Percentiles rank a stretch among this genome's conserved stretches.
These are phyloP conservation scores for Pestalotiopsis sp. DNA, from an alignment of 2,329 filamentous ascomycete genomes.

Conservation along the genomic window DNA sequence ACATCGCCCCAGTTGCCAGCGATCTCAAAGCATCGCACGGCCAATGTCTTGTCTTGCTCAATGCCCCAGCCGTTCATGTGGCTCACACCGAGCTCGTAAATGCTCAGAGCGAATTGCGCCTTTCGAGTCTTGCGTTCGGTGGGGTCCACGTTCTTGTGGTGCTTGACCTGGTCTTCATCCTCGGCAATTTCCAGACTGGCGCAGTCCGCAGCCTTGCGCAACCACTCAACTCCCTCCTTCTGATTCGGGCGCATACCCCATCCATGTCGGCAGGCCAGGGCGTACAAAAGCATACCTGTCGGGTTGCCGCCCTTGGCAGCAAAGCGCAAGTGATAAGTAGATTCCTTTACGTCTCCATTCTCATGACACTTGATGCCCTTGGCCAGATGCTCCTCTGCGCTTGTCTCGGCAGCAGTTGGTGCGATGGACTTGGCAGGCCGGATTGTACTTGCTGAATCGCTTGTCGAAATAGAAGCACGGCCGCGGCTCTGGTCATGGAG, in stretches of 20 bases:
- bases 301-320: conserved; percentile 85
- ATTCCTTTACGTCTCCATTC: conserved; percentile 84
- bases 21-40: conserved; percentile 92
- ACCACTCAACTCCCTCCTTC: conserved; percentile 86
- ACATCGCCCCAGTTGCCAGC: conserved; percentile 94
- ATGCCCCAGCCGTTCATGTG: conserved; percentile 99
- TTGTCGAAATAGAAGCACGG: conserved; percentile 49
- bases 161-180: conserved; percentile 69
- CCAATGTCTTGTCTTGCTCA: conserved; percentile 85
- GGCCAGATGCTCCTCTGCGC: conserved; percentile 83
- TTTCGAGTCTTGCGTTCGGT: conserved; percentile 79
- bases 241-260: conserved; percentile 97
- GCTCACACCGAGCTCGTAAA: conserved; percentile 94
- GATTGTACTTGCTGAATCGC: conserved; percentile 57
- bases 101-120: conserved; percentile 91
- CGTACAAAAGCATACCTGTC: conserved; percentile 95
- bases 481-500: conserved; percentile 41
- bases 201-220: conserved; percentile 85
- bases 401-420: conserved; percentile 67
- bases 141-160: conserved; percentile 64
- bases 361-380: conserved; percentile 92
- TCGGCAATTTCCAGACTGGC: conserved; percentile 82
- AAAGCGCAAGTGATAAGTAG: conserved; percentile 91
- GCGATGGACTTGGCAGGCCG: conserved; percentile 47
- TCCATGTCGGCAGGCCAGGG: conserved; percentile 90